phyloP scores from a whole-genome alignment of 2,329 filamentous ascomycete species.

The Fusarium sp. region DNA sequence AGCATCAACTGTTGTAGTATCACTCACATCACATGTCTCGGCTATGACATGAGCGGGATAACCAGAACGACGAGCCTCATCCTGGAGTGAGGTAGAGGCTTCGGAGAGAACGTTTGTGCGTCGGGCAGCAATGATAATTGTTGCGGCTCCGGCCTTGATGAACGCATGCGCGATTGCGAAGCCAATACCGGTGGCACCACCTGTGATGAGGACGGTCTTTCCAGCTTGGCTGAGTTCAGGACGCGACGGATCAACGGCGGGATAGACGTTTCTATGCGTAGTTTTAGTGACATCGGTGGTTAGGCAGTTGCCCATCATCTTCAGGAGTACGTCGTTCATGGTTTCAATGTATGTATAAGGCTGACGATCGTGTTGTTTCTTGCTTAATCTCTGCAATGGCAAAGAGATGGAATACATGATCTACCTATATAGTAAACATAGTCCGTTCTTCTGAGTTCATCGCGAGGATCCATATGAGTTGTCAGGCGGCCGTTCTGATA shows the following conservation, averaged over 20 bases:
- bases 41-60: background rate
- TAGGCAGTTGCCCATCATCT: too few species aligned
- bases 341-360: too few species aligned
- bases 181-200: background rate
- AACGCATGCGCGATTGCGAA: background rate
- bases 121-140: background rate
- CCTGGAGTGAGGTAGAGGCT: background rate
- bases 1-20: fast-evolving
- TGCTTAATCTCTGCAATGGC: too few species aligned
- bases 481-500: too few species aligned
- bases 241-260: background rate
- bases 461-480: too few species aligned
- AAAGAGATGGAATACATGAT: too few species aligned
- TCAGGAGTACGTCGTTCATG: too few species aligned
- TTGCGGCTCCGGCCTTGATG: background rate
- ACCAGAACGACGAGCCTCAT: background rate
- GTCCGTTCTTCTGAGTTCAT: too few species aligned
- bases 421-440: too few species aligned
- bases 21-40: background rate
- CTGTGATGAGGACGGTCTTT: background rate
- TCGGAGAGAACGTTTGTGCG: background rate
- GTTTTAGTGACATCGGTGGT: too few species aligned
- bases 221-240: background rate
- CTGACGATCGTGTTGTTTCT: too few species aligned
- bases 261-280: too few species aligned